Evolutionary conservation across 345 rosid genomes (phyloP), one percentile per base, ranked within the genome.

Genomic region (Clausena lansium): DNA sequence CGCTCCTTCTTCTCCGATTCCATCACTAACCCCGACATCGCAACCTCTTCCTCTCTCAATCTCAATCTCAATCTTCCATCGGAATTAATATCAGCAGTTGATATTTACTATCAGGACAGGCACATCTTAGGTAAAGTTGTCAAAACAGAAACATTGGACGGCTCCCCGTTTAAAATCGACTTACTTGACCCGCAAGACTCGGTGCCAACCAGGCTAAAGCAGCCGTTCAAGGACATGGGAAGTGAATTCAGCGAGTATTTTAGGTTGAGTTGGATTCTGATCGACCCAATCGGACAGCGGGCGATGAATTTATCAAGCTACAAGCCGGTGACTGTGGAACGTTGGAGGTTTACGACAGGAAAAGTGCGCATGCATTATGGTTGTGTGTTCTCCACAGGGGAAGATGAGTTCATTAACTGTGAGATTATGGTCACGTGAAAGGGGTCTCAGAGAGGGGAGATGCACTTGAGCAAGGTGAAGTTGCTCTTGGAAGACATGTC

Each of bases 1-100:
- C 92, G 91, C 77, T 90, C 90, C 6, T 91, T 94, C 82, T 92
- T 89, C 92, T 87, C 97, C 41, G 80, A 87, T 66, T 87, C 89
- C 5, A 90, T 84, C 79, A 77, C 88, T 62, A 78, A 70, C 55
- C 76, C 85, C 73, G 61, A 68, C 72, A 9, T 38, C 62, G 2
- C 79, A 35, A 2, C 47, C 47, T 19, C 24, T n/a, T 4, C 78
- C 39, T 58, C 14, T 55, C 63, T 71, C 54, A 24, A 77, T 67
- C 59, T 71, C 54, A 24, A 77, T 67, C 59, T 6, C 30, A 27
- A 36, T 57, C 70, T 41, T 76, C 71, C 87, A 8, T 52, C 82
- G 0, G 86, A 85, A 45, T n/a, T 93, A 54, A 87, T 93, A 76
- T 91, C 98, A 33, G 86, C 94, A 52, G 95, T 94, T 4, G 98